Evolutionary conservation across 495 filamentous ascomycete species (phyloP).

Genomic region (Diplogelasinospora grovesii): DNA sequence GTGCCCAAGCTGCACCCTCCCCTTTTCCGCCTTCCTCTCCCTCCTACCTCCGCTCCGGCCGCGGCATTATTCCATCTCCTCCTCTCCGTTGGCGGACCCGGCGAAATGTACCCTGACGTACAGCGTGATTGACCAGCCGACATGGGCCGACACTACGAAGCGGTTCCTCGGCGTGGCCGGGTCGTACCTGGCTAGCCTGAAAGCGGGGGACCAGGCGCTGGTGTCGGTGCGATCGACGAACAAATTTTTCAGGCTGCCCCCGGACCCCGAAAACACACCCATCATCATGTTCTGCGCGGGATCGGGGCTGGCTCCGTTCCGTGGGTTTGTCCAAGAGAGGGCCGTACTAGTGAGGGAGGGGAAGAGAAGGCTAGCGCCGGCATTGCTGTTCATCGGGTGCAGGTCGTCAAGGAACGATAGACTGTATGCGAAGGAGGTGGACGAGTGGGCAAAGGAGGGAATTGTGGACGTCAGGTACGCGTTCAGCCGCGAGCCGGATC

Average conservation of each 20-base stretch:
- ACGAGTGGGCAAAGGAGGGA: background rate
- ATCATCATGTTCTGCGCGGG: slow-evolving; percentile 53
- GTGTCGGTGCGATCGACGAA: background rate
- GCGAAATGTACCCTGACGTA: slow-evolving; percentile 44
- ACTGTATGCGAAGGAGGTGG: background rate
- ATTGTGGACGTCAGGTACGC: background rate
- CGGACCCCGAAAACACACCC: slow-evolving; percentile 43
- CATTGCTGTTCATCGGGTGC: background rate
- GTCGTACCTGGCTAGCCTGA: background rate
- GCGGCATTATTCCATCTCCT: slow-evolving; percentile 61
- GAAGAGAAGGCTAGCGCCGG: background rate
- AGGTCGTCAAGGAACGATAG: background rate
- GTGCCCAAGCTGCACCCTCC: background rate
- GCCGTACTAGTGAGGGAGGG: slow-evolving; percentile 36
- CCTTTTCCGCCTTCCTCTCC: slow-evolving; percentile 46
- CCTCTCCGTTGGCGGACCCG: slow-evolving; percentile 44
- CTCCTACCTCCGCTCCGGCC: slow-evolving; percentile 58
- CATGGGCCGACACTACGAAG: no score
- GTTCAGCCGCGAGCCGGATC: background rate
- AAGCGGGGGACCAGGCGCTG: background rate
- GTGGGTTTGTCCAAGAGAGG: slow-evolving; percentile 57
- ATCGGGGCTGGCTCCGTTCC: slow-evolving; percentile 54
- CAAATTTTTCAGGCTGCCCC: slow-evolving; percentile 29
- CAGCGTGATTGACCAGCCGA: background rate
- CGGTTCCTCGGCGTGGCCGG: background rate